These are phyloP conservation scores for Vitis vinifera DNA, from an alignment of 164 flowering plant genomes.

Conservation along the genomic window DNA sequence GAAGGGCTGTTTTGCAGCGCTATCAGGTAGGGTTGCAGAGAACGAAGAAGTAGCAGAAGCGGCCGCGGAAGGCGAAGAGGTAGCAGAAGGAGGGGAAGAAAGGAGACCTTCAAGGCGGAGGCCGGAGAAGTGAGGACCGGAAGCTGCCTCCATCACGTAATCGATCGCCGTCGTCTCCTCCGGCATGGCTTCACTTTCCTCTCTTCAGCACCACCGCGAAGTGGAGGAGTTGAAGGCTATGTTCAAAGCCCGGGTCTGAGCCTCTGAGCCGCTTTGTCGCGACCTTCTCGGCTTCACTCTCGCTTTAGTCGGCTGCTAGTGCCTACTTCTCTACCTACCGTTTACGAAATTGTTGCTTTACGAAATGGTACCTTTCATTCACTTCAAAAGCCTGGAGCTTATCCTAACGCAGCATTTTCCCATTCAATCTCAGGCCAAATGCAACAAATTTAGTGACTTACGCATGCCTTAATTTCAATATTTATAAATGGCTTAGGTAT, in stretches of 20 bases:
- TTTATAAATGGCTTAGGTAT: too few relatives aligned
- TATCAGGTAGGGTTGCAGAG: constrained; percentile 18
- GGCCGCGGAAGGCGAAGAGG: constrained; percentile 23
- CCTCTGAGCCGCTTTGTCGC: constrained; percentile 1
- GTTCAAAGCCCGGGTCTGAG: background rate
- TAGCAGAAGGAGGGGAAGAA: constrained; percentile 35
- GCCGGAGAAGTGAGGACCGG: constrained; percentile 93
- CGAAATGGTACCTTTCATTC: too few relatives aligned
- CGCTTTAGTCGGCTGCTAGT: too few relatives aligned
- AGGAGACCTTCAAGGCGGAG: constrained; percentile 65
- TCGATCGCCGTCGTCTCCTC: constrained; percentile 56
- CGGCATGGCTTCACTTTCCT: constrained; percentile 29
- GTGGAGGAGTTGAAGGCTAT: background rate
- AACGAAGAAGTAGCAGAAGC: constrained; percentile 22
- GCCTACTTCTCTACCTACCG: too few relatives aligned
- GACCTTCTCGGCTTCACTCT: too few relatives aligned
- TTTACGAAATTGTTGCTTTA: too few relatives aligned
- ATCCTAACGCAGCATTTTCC: too few relatives aligned
- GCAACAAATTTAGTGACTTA: too few relatives aligned
- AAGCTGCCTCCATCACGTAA: constrained; percentile 81
- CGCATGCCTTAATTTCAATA: too few relatives aligned
- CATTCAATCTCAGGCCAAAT: too few relatives aligned
- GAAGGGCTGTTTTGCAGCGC: constrained; percentile 63
- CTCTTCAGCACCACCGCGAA: background rate
- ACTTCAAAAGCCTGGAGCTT: too few relatives aligned